phyloP scores from a whole-genome alignment of 2,329 filamentous ascomycete genomes.

The Stagonosporopsis vannaccii region DNA sequence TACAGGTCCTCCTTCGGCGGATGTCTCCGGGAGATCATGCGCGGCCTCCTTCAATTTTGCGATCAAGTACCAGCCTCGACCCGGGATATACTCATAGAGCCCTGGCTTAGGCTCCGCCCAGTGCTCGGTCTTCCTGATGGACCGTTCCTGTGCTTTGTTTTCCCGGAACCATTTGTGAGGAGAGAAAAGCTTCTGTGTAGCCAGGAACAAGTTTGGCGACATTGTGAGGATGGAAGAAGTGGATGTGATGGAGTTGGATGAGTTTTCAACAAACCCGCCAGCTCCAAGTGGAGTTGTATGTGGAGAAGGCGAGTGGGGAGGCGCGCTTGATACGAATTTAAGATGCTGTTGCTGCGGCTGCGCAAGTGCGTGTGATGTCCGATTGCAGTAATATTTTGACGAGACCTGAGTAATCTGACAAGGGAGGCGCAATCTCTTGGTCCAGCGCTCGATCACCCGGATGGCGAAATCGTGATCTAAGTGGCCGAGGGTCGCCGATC shows the following conservation, averaged over 20 bases:
- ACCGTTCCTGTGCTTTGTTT: conserved; percentile 47
- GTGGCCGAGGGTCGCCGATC: conserved; percentile 31
- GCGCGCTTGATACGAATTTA: conserved; percentile 6
- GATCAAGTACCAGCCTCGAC: conserved; percentile 59
- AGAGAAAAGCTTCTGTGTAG: conserved; percentile 57
- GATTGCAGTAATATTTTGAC: conserved; percentile 1
- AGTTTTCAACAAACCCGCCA: conserved; percentile 1
- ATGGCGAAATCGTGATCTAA: conserved; percentile 19
- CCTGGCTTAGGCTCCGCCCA: conserved; percentile 58
- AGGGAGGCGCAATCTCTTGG: conserved; percentile 21
- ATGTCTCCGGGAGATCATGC: conserved; percentile 32
- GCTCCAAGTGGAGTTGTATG: conserved; percentile 17
- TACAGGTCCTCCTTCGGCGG: conserved; percentile 26
- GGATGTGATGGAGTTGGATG: not conserved
- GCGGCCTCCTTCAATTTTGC: conserved; percentile 48
- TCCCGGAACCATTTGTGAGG: conserved; percentile 59
- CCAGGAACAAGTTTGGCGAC: conserved; percentile 61
- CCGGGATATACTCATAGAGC: conserved; percentile 59
- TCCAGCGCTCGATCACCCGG: conserved; percentile 20
- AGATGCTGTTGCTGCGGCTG: conserved; percentile 7
- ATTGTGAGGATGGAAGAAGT: conserved; percentile 40
- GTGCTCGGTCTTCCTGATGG: conserved; percentile 55
- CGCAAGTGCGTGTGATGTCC: conserved; percentile 24
- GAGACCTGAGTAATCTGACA: conserved; percentile 9
- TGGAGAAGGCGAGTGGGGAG: conserved; percentile 16